Evolutionary conservation across 2,329 filamentous ascomycete species (phyloP), one percentile per base, ranked within the genome.

Genomic region (Sporothrix euskadiensis): DNA sequence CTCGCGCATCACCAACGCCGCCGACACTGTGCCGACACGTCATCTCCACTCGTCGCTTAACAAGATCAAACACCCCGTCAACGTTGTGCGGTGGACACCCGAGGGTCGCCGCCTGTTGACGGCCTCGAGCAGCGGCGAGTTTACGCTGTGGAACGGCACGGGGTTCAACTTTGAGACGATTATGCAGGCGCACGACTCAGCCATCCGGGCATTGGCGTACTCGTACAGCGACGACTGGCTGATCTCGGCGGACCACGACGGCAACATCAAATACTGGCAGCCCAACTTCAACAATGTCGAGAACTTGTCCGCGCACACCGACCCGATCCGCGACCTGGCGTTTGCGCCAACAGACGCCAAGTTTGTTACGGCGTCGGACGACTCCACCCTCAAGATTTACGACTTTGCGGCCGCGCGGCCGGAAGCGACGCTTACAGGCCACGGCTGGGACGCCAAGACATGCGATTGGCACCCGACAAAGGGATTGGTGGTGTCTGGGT

Each of bases 101-200:
- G 96, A 99, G 82, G 96, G 96, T 39, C 91, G 96, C 75, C 88
- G 96, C 77, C 84, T 99, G 73, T 87, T 99, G 80, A 98, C 96
- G 0, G 96, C 94, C 30, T 97, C 94, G 0, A 97, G 94, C 77
- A 98, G 95, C 81, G 96, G 96, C 79, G 96, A 99, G 81, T 99
- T 99, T 79, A 99, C 97, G 54, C 83, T 99, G 3, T 99, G 96
- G 96, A 99, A 99, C 81, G 96, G 96, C 76, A 98, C 95, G 59
- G 95, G 94, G 32, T 99, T 99, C 88, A 98, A 99, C 82, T 99
- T 99, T 78, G 96, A 99, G 84, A 98, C 96, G 3, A 98, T 99
- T 39, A 98, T 98, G 92, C 94, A 97, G 85, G 95, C 95, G 54
- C 95, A 98, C 82, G 95, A 98, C 82, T 90, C 91, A 72, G 92